Evolutionary conservation across 2,329 filamentous ascomycete genomes (phyloP), one percentile per base, ranked within the genome.

Genomic region (Trichoderma sp.): DNA sequence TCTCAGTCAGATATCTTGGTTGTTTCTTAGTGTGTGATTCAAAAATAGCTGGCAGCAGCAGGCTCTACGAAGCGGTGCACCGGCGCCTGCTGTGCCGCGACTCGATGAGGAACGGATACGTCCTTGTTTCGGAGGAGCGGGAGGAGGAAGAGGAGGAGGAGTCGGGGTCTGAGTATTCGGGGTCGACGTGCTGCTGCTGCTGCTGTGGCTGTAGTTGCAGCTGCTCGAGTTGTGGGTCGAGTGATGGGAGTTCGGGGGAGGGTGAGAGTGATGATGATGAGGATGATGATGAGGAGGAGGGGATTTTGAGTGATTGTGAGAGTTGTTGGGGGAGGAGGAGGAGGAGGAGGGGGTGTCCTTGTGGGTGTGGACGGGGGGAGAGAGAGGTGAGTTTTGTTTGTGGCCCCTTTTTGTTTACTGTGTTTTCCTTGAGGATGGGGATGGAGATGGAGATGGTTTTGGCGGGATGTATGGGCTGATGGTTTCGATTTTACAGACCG

Each of bases 101-200:
- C 26, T 34, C 17, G 3, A 58, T 58, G 52, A 57, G 52, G 45
- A 34, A 26, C 12, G 64, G 51, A 0, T 66, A 57, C 44, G 59
- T 63, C 12, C 61, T 55, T 19, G 47, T 63, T 5, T 47, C 52
- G 3, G 58, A 57, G 2, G 45, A 57, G 14, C 43, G n/a, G 6
- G 64, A 66, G 9, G 30, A 34, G 28, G 28, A 30, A 6, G 28
- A 30, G 28, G 28, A 30, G 30, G 30, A 34, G 30, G 30, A 34
- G 17, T 66, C 51, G 3, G 64, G 51, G 1, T 63, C 64, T 10
- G 58, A 66, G 17, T 51, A 63, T 14, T 66, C 64, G 34, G 54
- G 50, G 34, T 63, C 51, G 19, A 56, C 64, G 14, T 56, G 58
- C 28, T 66, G 63, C 7, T 7, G 28, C 4, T 30, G 30, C 7